Percentiles rank a stretch among this genome's conserved stretches.
phyloP scores from a whole-genome alignment of 2,329 filamentous ascomycete species.

The Paecilomyces sp. region DNA sequence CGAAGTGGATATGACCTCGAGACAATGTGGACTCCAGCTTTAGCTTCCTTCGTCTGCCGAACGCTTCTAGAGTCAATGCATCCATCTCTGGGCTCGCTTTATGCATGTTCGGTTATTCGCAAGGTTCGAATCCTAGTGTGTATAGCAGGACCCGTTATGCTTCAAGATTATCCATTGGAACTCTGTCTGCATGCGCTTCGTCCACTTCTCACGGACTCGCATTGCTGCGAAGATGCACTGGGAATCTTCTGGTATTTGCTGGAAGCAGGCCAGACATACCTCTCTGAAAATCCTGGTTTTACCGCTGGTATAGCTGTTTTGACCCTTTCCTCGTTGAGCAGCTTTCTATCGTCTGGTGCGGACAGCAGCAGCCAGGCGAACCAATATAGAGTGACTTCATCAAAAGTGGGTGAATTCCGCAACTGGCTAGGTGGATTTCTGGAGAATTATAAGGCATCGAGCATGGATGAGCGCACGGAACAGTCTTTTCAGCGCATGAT shows the following conservation, averaged over 20 bases:
- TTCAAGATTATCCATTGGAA: constrained; percentile 75
- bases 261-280: constrained; percentile 56
- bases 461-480: constrained; percentile 42
- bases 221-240: constrained; percentile 85
- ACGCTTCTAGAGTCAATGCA: constrained; percentile 75
- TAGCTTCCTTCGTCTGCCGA: constrained; percentile 68
- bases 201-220: constrained; percentile 70
- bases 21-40: constrained; percentile 66
- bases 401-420: constrained; percentile 68
- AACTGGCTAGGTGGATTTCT: constrained; percentile 70
- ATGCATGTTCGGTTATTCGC: constrained; percentile 78
- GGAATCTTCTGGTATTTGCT: constrained; percentile 83
- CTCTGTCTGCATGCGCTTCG: constrained; percentile 79
- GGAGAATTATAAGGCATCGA: constrained; percentile 50
- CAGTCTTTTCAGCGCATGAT: constrained; percentile 61
- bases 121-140: constrained; percentile 78
- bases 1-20: constrained; percentile 59
- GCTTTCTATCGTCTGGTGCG: constrained; percentile 67
- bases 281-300: constrained; percentile 64
- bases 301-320: constrained; percentile 74
- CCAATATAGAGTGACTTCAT: constrained; percentile 70
- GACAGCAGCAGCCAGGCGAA: constrained; percentile 78
- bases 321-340: constrained; percentile 67
- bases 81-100: constrained; percentile 73
- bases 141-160: constrained; percentile 65